Conservation (phyloP, 768 basidiomycete genomes). For the Naematelia encephala region DNA sequence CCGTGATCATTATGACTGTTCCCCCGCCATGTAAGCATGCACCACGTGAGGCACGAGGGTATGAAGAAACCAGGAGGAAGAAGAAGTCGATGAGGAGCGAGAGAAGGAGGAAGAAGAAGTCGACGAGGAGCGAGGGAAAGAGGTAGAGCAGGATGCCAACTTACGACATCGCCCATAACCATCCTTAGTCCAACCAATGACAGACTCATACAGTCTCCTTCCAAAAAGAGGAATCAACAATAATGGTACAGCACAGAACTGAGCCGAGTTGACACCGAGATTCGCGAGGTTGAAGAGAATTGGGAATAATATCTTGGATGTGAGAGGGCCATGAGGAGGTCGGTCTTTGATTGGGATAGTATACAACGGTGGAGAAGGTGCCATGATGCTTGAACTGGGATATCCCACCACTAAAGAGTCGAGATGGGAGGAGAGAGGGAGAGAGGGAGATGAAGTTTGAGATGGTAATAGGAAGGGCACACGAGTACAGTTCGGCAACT, state of each 20-base stretch:
- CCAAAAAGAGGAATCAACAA: conserved; percentile 61
- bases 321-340: conserved; percentile 35
- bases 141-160: conserved; percentile 4
- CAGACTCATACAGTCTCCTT: conserved; percentile 62
- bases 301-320: conserved; percentile 38
- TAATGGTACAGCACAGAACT: conserved; percentile 68
- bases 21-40: neutral
- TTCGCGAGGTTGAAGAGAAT: conserved; percentile 61
- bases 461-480: too few species aligned
- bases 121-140: neutral
- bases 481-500: too few species aligned
- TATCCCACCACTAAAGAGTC: too few species aligned
- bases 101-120: neutral
- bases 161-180: conserved; percentile 69
- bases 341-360: conserved; percentile 49
- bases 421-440: neutral
- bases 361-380: conserved; percentile 29
- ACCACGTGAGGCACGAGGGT: neutral
- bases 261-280: conserved; percentile 67
- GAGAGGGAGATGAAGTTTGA: neutral
- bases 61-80: too few species aligned
- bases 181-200: conserved; percentile 76
- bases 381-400: too few species aligned
- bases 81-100: neutral
- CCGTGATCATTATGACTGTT: conserved; percentile 44